phyloP scores from a whole-genome alignment of 202 grass and related monocot genomes.

The Bolboschoenoplectus hybrid region DNA sequence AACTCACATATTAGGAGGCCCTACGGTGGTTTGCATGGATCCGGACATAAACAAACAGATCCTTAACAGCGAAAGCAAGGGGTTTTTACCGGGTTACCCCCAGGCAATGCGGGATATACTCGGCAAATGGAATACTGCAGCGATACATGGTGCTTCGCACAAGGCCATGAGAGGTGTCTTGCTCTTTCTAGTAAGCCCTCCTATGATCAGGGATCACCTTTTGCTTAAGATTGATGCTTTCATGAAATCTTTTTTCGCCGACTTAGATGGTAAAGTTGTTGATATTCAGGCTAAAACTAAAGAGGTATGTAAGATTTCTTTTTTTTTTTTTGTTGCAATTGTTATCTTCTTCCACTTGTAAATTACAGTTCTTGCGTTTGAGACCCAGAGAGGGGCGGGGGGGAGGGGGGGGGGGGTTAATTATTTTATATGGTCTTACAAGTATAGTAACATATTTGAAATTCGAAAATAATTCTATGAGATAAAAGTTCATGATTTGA shows the following conservation, averaged over 20 bases:
- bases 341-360: background rate
- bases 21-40: constrained; percentile 57
- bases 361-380: background rate
- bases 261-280: constrained; percentile 36
- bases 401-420: background rate
- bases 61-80: constrained; percentile 47
- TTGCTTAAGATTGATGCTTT: constrained; percentile 48
- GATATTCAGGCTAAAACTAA: constrained; percentile 57
- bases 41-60: constrained; percentile 51
- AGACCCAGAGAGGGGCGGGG: too few relatives aligned
- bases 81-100: constrained; percentile 51
- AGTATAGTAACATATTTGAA: too few relatives aligned
- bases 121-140: constrained; percentile 46
- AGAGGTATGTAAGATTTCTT: constrained; percentile 31
- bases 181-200: constrained; percentile 39
- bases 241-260: constrained; percentile 42
- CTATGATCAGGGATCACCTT: constrained; percentile 49
- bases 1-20: constrained; percentile 47
- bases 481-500: too few relatives aligned
- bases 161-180: constrained; percentile 46
- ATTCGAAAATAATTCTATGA: too few relatives aligned
- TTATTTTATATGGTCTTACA: background rate
- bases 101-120: constrained; percentile 52
- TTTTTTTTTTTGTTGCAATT: background rate
- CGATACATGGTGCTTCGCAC: constrained; percentile 38